phyloP scores from a whole-genome alignment of 164 flowering plant species.

The Umbellularia californica region DNA sequence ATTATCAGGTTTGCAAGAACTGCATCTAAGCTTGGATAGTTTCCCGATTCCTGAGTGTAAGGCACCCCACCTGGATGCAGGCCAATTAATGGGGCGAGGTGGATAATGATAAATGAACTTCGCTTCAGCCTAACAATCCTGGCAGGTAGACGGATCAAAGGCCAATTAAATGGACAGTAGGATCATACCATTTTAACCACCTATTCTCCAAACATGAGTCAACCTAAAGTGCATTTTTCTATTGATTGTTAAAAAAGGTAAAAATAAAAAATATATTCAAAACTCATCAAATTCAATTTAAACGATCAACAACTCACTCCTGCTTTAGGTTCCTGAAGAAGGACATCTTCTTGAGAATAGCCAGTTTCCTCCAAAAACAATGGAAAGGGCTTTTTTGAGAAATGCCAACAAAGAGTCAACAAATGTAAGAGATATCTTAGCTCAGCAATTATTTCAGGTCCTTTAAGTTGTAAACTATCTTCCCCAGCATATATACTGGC shows the following conservation, averaged over 20 bases:
- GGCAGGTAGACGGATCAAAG: too few relatives aligned
- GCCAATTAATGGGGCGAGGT: too few relatives aligned
- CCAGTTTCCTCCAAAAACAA: slow-evolving; percentile 87
- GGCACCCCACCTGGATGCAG: too few relatives aligned
- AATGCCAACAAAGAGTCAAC: slow-evolving; percentile 94
- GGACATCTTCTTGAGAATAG: slow-evolving; percentile 65
- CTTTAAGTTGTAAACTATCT: slow-evolving; percentile 69
- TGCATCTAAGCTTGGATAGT: too few relatives aligned
- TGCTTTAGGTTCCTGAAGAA: slow-evolving; percentile 95
- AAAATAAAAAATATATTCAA: neutral
- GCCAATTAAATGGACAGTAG: too few relatives aligned
- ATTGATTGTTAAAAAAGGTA: neutral
- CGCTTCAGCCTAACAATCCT: too few relatives aligned
- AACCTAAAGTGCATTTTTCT: neutral
- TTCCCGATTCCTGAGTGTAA: too few relatives aligned
- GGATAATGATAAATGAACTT: too few relatives aligned
- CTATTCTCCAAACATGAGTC: neutral
- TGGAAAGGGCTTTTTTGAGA: slow-evolving; percentile 88
- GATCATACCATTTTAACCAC: too few relatives aligned
- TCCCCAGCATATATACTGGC: slow-evolving; percentile 67
- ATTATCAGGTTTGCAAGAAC: too few relatives aligned
- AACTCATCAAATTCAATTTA: neutral
- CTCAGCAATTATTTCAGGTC: slow-evolving; percentile 60
- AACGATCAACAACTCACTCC: slow-evolving; percentile 51
- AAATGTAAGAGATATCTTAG: slow-evolving; percentile 65